phyloP scores from a whole-genome alignment of 2,329 filamentous ascomycete species.

The Penicillium sp. region DNA sequence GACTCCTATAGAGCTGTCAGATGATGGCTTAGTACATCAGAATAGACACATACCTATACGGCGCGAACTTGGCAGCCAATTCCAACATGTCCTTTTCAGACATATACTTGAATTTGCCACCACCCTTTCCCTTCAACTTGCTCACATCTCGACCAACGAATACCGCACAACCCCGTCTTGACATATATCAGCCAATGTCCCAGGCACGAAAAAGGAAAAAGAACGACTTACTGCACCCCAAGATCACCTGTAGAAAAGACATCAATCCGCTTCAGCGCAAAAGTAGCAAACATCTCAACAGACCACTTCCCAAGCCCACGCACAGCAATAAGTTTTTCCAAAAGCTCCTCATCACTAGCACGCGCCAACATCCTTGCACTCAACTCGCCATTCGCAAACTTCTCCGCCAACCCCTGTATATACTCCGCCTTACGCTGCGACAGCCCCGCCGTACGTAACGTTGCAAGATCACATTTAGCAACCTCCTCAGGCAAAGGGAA shows the following conservation, averaged over 20 bases:
- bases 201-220: too few species aligned
- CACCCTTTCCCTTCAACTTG: slow-evolving; percentile 72
- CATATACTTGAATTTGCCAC: slow-evolving; percentile 98
- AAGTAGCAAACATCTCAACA: slow-evolving; percentile 97
- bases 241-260: slow-evolving; percentile 89
- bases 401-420: slow-evolving; percentile 74
- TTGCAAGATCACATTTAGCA: slow-evolving; percentile 56
- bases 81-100: slow-evolving; percentile 85
- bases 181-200: slow-evolving; percentile 9
- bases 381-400: slow-evolving; percentile 71
- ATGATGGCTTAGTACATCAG: not conserved
- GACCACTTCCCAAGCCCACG: slow-evolving; percentile 84
- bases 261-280: slow-evolving; percentile 89
- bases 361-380: slow-evolving; percentile 68
- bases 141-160: slow-evolving; percentile 76
- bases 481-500: slow-evolving; percentile 79
- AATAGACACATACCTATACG: slow-evolving; percentile 59
- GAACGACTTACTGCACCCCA: slow-evolving; percentile 66
- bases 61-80: slow-evolving; percentile 70
- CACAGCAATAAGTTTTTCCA: slow-evolving; percentile 76
- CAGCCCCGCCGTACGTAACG: slow-evolving; percentile 76
- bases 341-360: slow-evolving; percentile 78
- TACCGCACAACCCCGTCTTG: slow-evolving; percentile 75
- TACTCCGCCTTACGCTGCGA: slow-evolving; percentile 97
- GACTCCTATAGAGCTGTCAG: slow-evolving; percentile 51